Percentiles rank a stretch among this genome's conserved stretches.
phyloP scores from a whole-genome alignment of 306 rosid genomes.

The Trifolium dubium region DNA sequence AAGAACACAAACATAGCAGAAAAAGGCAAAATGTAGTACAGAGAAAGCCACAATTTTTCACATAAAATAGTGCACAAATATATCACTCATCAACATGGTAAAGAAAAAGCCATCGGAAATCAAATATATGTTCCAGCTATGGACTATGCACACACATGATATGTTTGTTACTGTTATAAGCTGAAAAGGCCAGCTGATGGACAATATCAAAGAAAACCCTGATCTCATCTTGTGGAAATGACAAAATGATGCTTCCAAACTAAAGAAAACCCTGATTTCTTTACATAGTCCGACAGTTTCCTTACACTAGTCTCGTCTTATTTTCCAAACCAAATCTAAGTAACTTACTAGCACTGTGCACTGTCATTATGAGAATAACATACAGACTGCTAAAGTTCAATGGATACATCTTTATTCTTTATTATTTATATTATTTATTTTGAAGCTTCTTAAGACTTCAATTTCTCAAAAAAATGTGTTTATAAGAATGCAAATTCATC shows the following conservation, averaged over 20 bases:
- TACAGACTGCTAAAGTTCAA: constrained; percentile 23
- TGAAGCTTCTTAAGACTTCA: constrained; percentile 31
- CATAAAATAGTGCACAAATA: constrained; percentile 2
- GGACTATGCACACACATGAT: constrained; percentile 1
- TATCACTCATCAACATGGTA: constrained; percentile 7
- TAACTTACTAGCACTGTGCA: constrained; percentile 1
- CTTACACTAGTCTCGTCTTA: constrained; percentile 5
- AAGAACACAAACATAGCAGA: constrained; percentile 1
- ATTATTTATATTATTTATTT: constrained; percentile 22
- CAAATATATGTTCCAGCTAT: constrained; percentile 2
- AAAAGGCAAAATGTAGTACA: not conserved
- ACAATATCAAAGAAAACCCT: constrained; percentile 32
- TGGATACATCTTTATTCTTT: constrained; percentile 11
- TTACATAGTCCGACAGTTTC: not conserved
- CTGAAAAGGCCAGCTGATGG: constrained; percentile 12
- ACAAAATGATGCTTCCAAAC: constrained; percentile 10
- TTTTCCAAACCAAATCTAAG: constrained; percentile 23
- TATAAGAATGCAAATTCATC: constrained; percentile 18
- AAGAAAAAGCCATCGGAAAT: constrained; percentile 10
- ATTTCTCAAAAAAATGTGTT: constrained; percentile 37
- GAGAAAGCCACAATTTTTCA: not conserved
- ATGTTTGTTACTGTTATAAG: constrained; percentile 9
- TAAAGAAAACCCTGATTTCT: constrained; percentile 17
- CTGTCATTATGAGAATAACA: constrained; percentile 21
- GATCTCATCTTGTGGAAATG: constrained; percentile 5